Conservation (phyloP, 2,329 filamentous ascomycete genomes). For the Arthrobotrys pseudoclavata region DNA sequence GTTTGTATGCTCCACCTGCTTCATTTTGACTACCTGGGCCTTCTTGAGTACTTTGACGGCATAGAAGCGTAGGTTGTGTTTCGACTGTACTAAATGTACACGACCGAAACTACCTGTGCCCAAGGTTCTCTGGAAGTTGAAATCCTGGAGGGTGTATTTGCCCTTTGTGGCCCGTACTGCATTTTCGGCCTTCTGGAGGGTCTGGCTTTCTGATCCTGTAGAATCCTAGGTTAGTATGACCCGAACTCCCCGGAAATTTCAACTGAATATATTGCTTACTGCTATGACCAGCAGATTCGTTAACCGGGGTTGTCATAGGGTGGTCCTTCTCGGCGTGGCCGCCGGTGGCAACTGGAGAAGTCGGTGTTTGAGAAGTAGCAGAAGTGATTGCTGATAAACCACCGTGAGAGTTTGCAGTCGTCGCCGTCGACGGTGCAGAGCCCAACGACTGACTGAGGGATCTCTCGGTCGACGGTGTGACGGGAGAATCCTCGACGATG, state of each 20-base stretch:
- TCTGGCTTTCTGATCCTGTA: constrained; percentile 65
- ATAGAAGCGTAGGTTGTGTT: constrained; percentile 98
- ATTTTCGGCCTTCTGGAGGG: constrained; percentile 64
- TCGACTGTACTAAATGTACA: constrained; percentile 96
- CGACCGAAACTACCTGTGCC: constrained; percentile 97
- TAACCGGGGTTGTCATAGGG: constrained; percentile 63
- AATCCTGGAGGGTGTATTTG: constrained; percentile 94
- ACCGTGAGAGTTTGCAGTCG: constrained; percentile 61
- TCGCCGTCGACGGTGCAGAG: constrained; percentile 64
- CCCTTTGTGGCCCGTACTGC: constrained; percentile 83
- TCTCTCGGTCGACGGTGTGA: constrained; percentile 61
- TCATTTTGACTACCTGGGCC: constrained; percentile 99
- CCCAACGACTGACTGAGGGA: constrained; percentile 63
- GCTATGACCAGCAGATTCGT: constrained; percentile 64
- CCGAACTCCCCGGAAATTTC: neutral
- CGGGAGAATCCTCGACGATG: constrained; percentile 52
- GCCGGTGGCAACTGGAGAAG: constrained; percentile 47
- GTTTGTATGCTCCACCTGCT: constrained; percentile 99
- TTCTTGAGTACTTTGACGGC: constrained; percentile 99
- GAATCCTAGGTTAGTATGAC: constrained; percentile 6
- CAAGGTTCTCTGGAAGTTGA: constrained; percentile 88
- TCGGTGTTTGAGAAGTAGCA: constrained; percentile 64
- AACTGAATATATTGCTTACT: constrained; percentile 63
- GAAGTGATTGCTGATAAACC: constrained; percentile 62
- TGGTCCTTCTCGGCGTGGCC: constrained; percentile 63